Conservation (phyloP, 306 rosid genomes). For the Arachis stenosperma region DNA sequence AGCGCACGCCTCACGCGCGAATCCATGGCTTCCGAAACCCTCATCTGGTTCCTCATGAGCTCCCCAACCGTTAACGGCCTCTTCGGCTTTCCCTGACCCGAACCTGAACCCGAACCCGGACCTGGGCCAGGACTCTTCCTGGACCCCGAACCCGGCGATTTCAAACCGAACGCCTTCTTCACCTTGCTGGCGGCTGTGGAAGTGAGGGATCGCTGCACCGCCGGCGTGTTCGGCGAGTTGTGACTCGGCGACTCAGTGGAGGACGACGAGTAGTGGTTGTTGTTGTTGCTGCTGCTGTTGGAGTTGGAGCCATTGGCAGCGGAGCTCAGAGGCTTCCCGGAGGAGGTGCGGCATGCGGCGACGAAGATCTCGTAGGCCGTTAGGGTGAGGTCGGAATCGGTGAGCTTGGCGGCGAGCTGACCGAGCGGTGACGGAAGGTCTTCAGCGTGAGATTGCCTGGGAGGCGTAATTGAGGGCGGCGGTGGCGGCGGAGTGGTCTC, state of each 20-base stretch:
- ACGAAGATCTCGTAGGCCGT: constrained; percentile 98
- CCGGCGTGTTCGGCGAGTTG: constrained; percentile 57
- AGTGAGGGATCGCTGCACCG: constrained; percentile 86
- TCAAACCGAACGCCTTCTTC: constrained; percentile 92
- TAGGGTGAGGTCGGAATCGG: constrained; percentile 77
- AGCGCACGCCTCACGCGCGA: constrained; percentile 90
- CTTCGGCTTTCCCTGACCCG: constrained; percentile 65
- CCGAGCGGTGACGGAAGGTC: constrained; percentile 91
- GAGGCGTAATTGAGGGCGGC: constrained; percentile 45
- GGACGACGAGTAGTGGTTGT: constrained; percentile 24
- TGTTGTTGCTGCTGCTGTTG: background rate
- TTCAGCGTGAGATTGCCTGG: constrained; percentile 45
- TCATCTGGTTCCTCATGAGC: constrained; percentile 94
- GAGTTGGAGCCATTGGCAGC: constrained; percentile 37
- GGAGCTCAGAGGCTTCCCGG: constrained; percentile 72
- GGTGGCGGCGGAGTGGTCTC: constrained; percentile 51
- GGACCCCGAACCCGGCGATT: constrained; percentile 88
- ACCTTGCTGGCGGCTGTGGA: constrained; percentile 96
- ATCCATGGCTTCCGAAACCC: constrained; percentile 91
- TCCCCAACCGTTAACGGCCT: constrained; percentile 90
- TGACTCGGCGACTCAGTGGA: constrained; percentile 56
- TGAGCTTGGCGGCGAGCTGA: constrained; percentile 64
- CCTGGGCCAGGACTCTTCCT: constrained; percentile 79
- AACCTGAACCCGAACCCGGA: constrained; percentile 46
- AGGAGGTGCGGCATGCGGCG: constrained; percentile 87